Conservation (phyloP, 345 rosid species). For the Adansonia digitata region DNA sequence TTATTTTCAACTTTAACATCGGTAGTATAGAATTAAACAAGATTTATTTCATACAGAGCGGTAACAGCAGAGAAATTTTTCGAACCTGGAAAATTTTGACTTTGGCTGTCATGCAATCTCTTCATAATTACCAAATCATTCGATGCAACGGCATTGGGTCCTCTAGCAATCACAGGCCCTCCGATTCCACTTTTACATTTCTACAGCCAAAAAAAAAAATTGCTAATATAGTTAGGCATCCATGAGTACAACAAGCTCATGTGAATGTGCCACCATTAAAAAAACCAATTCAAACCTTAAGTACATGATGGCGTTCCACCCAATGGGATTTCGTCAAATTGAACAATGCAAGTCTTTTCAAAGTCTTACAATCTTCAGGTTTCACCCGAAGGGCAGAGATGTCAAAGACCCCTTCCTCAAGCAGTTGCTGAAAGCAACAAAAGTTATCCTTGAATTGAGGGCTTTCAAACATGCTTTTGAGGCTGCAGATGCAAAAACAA, state of each 20-base stretch:
- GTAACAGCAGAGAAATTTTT: background rate
- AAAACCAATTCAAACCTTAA: slow-evolving; percentile 49
- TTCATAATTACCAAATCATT: slow-evolving; percentile 38
- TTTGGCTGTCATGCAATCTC: slow-evolving; percentile 43
- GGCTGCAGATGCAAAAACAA: slow-evolving; percentile 46
- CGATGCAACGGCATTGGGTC: slow-evolving; percentile 28
- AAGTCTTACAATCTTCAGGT: slow-evolving; percentile 51
- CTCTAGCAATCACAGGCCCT: slow-evolving; percentile 32
- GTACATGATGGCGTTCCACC: slow-evolving; percentile 51
- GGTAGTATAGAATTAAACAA: slow-evolving; percentile 6
- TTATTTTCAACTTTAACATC: background rate
- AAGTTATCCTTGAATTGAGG: slow-evolving; percentile 78
- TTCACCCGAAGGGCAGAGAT: slow-evolving; percentile 44
- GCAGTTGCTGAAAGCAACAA: slow-evolving; percentile 62
- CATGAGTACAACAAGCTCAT: background rate
- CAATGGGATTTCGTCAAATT: slow-evolving; percentile 54
- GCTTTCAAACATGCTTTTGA: slow-evolving; percentile 71
- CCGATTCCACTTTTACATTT: slow-evolving; percentile 23
- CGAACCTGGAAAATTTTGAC: slow-evolving; percentile 59
- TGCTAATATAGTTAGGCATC: background rate
- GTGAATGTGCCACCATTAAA: background rate
- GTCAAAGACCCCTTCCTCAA: slow-evolving; percentile 78
- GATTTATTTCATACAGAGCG: background rate
- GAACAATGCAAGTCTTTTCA: slow-evolving; percentile 58
- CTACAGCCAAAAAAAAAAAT: slow-evolving; percentile 47